A percentile compares a stretch with the other conserved stretches of the same genome.
These are phyloP conservation scores for Haematococcus lacustris DNA, from an alignment of 139 green algal species.

Conservation along the genomic window DNA sequence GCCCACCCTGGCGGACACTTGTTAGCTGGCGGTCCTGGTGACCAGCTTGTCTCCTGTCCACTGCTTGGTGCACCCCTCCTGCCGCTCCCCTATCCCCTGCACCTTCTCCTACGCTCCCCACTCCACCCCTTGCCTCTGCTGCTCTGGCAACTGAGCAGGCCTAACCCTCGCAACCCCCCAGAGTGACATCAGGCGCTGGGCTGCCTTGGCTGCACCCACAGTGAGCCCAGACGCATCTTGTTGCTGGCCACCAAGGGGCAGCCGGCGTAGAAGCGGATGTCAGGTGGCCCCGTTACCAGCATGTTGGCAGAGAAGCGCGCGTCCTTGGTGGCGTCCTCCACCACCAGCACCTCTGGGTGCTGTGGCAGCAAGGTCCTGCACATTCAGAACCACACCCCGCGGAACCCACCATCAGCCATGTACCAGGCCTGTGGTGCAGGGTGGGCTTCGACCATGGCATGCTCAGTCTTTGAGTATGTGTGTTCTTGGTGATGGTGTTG, in stretches of 20 bases:
- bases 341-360: conserved; percentile 64
- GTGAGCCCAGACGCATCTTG: conserved; percentile 52
- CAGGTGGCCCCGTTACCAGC: conserved; percentile 56
- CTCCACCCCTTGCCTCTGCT: too few relatives aligned
- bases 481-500: background rate
- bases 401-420: background rate
- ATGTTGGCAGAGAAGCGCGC: conserved; percentile 67
- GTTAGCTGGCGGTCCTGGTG: too few relatives aligned
- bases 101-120: too few relatives aligned
- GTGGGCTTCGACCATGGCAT: too few relatives aligned
- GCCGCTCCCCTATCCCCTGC: too few relatives aligned
- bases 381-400: background rate
- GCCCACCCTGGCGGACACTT: too few relatives aligned
- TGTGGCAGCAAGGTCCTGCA: conserved; percentile 65
- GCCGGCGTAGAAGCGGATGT: conserved; percentile 84
- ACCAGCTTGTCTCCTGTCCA: too few relatives aligned
- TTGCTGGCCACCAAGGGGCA: conserved; percentile 65
- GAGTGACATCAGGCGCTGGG: too few relatives aligned
- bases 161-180: too few relatives aligned
- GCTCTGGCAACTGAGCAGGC: too few relatives aligned
- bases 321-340: conserved; percentile 63
- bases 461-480: background rate
- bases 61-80: too few relatives aligned
- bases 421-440: background rate
- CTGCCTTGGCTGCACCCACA: conserved; percentile 6